phyloP scores from a whole-genome alignment of 306 rosid genomes.

The Cercis canadensis region DNA sequence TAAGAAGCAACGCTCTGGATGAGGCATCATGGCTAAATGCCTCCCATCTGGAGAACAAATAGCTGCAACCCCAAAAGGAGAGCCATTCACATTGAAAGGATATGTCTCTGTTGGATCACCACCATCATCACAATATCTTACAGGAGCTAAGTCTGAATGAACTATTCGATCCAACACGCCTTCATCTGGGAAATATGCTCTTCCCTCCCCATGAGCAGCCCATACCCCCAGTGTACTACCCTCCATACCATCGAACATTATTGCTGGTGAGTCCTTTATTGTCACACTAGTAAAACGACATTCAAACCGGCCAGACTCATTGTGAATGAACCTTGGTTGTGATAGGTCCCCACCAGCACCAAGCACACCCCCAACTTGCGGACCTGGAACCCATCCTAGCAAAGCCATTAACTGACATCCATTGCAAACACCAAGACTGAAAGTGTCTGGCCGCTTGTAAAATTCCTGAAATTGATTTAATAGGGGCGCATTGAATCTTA shows the following conservation, averaged over 20 bases:
- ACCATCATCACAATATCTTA: slow-evolving; percentile 85
- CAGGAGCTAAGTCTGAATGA: slow-evolving; percentile 74
- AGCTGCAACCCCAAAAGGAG: slow-evolving; percentile 86
- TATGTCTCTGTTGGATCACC: slow-evolving; percentile 79
- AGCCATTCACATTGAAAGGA: slow-evolving; percentile 90
- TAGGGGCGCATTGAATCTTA: slow-evolving; percentile 74
- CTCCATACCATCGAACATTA: slow-evolving; percentile 86
- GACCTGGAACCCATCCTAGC: slow-evolving; percentile 93
- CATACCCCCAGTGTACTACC: slow-evolving; percentile 88
- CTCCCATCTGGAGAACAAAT: slow-evolving; percentile 94
- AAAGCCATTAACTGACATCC: slow-evolving; percentile 98
- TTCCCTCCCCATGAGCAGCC: slow-evolving; percentile 95
- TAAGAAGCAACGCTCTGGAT: slow-evolving; percentile 93
- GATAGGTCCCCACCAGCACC: slow-evolving; percentile 88
- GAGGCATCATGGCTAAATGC: slow-evolving; percentile 99
- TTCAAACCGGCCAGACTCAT: slow-evolving; percentile 87
- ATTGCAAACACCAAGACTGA: slow-evolving; percentile 92
- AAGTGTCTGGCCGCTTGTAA: slow-evolving; percentile 78
- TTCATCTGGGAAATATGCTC: slow-evolving; percentile 84
- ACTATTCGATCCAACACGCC: slow-evolving; percentile 62
- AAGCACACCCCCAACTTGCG: slow-evolving; percentile 81
- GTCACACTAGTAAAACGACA: slow-evolving; percentile 90
- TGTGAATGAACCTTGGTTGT: slow-evolving; percentile 90
- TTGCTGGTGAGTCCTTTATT: slow-evolving; percentile 76
- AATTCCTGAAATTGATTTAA: slow-evolving; percentile 86